A percentile compares a stretch with the other conserved stretches of the same genome.
Conservation (phyloP, 179 eudicot genomes). For the Beta macrorhiza region DNA sequence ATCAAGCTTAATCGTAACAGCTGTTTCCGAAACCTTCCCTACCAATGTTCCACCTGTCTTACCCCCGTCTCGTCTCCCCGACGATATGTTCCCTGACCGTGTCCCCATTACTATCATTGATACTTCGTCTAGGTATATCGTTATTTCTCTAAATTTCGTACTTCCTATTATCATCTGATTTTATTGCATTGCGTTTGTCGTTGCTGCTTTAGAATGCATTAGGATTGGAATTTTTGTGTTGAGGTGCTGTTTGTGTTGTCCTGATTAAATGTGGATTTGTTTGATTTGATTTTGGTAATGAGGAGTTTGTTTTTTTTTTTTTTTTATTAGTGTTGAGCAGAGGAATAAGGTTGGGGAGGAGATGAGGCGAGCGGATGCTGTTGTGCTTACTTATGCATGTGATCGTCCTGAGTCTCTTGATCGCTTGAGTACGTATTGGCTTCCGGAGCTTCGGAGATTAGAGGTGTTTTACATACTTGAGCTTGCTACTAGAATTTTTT, state of each 20-base stretch:
- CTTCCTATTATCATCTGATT: not conserved
- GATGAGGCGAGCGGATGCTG: conserved; percentile 83
- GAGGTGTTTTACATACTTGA: conserved; percentile 47
- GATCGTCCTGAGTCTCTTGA: conserved; percentile 82
- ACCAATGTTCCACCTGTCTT: conserved; percentile 64
- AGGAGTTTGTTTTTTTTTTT: not conserved
- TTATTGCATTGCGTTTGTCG: not conserved
- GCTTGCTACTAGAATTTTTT: not conserved
- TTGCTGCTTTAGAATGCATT: too few relatives aligned
- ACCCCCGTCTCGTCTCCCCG: conserved; percentile 86
- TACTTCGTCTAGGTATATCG: conserved; percentile 70
- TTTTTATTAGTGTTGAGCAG: conserved; percentile 56
- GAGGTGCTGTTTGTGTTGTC: too few relatives aligned
- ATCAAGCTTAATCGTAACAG: conserved; percentile 80
- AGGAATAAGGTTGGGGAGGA: conserved; percentile 76
- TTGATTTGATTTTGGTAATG: not conserved
- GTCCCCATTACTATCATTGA: conserved; percentile 82
- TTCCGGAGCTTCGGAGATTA: conserved; percentile 83
- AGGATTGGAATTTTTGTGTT: too few relatives aligned
- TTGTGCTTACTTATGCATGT: conserved; percentile 89
- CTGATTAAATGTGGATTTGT: not conserved
- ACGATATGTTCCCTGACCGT: conserved; percentile 77
- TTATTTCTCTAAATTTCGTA: not conserved
- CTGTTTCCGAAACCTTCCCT: conserved; percentile 76
- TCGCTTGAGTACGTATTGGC: conserved; percentile 82